A percentile compares a stretch with the other conserved stretches of the same genome.
phyloP scores from a whole-genome alignment of 2,329 filamentous ascomycete genomes.

The Diaporthe aspalathi region DNA sequence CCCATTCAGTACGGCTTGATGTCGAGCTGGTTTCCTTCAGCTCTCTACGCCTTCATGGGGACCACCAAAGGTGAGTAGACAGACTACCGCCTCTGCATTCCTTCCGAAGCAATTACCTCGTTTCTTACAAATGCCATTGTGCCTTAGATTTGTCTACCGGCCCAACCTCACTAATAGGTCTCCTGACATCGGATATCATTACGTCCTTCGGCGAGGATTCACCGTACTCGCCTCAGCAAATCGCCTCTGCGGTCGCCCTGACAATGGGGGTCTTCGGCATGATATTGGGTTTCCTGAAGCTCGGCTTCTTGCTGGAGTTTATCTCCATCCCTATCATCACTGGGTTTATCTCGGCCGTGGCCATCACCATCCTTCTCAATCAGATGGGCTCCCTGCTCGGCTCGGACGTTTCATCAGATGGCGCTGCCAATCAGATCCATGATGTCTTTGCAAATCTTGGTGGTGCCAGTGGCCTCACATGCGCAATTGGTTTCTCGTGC shows the following conservation, averaged over 20 bases:
- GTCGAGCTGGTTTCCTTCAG: constrained; percentile 68
- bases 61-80: constrained; percentile 70
- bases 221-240: constrained; percentile 61
- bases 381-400: constrained; percentile 72
- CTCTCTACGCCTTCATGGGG: constrained; percentile 69
- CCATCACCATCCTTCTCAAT: constrained; percentile 73
- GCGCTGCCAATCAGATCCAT: constrained; percentile 67
- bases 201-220: constrained; percentile 59
- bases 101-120: not conserved
- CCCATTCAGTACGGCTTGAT: constrained; percentile 70
- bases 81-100: not conserved
- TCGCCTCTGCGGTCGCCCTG: constrained; percentile 71
- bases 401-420: constrained; percentile 59
- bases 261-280: constrained; percentile 72
- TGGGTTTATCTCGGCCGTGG: constrained; percentile 75
- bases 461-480: constrained; percentile 67
- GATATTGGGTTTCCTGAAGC: constrained; percentile 68
- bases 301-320: constrained; percentile 74
- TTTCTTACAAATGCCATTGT: not conserved
- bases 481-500: constrained; percentile 68
- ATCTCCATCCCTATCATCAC: constrained; percentile 73
- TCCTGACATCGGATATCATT: constrained; percentile 72
- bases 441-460: constrained; percentile 68
- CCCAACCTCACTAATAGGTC: constrained; percentile 72
- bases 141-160: constrained; percentile 68